Evolutionary conservation across 2,329 filamentous ascomycete species (phyloP), one percentile per base, ranked within the genome.

Genomic region (Aspergillus floridensis): DNA sequence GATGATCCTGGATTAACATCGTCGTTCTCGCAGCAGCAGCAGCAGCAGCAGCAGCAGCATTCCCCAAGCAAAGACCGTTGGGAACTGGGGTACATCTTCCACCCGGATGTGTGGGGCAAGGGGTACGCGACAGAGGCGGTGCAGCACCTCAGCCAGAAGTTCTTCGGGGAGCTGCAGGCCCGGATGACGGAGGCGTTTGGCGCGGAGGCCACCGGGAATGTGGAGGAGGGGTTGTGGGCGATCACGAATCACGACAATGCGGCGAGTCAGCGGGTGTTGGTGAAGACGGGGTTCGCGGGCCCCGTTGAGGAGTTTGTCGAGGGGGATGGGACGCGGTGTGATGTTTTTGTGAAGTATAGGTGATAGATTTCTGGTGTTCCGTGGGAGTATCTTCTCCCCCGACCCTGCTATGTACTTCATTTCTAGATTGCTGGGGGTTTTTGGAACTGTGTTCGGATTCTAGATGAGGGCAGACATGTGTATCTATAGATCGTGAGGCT

Each of bases 101-200:
- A 77, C 51, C 77, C 74, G 58, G 80, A 82, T 64, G 66, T 72
- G 56, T 88, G 85, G 85, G 82, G 83, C 6, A 77, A 76, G 44
- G 85, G 85, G 4, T 80, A 84, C 64, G 84, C 80, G 35, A 85
- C 81, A 1, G 85, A 88, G 72, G 82, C 86, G 49, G 60, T 87
- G 41, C 70, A 62, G 54, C 83, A 70, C 1, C 82, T 82, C 55
- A 61, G 83, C 12, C 61, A 66, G 11, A 68, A 74, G 11, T 87
- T 81, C 78, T 82, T 57, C 16, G 16, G 4, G 6, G 38, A 31
- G 5, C 24, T 22, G 16, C 26, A 51, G 29, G 51, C 16, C 22
- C 49, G 1, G 22, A 19, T n/a, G 32, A 2, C 19, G 8, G 14
- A 7, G 21, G 50, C 47, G 16, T 24, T 19, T 56, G 46, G 38